Base-by-base conservation (phyloP, 1,284 basidiomycete genomes). In the Sanghuangporus weigelae region DNA sequence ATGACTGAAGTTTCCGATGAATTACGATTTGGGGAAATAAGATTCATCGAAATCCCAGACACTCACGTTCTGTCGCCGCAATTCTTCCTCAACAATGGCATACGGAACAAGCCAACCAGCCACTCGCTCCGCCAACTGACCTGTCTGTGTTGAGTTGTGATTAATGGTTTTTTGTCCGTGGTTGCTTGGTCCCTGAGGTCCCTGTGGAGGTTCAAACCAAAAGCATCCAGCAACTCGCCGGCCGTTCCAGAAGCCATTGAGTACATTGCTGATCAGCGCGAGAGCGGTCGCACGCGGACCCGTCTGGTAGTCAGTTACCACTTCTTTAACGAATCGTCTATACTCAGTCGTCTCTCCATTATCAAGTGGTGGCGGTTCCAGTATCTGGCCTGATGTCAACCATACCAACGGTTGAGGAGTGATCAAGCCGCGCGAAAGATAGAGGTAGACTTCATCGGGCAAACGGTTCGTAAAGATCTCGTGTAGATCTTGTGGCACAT, bases 331-430 rank as follows among this genome's bases (percentile, higher is more conserved):
- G 74, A 98, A 99, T 21, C 93, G 85, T 68, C 87, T 87, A 75
- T 98, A 99, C 73, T 99, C 96, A 8, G 85, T 92, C 49, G 92
- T 93, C 76, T 98, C 96, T 11, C 96, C 95, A 69, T 95, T 95
- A 73, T 96, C 94, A 60, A 99, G 81, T 16, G 97, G 97, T 12
- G 95, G 93, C 51, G 84, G 83, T 75, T 99, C 96, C 62, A 91
- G 78, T 66, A 96, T 84, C 77, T 90, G 84, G 70, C 87, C 95
- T 31, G 85, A 89, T 6, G 93, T 93, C 62, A 99, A 84, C 89
- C 94, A 96, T 23, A 95, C 89, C 16, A 99, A 84, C 8, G 95
- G 87, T 68, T 92, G 90, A 0, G 95, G 90, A 11, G 89, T 88
- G 63, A 98, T 77, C 31, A 99, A 83, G 7, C 96, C 96, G 16